These are phyloP conservation scores for Osmanthus fragrans DNA, from an alignment of 257 asterid species.

Conservation along the genomic window DNA sequence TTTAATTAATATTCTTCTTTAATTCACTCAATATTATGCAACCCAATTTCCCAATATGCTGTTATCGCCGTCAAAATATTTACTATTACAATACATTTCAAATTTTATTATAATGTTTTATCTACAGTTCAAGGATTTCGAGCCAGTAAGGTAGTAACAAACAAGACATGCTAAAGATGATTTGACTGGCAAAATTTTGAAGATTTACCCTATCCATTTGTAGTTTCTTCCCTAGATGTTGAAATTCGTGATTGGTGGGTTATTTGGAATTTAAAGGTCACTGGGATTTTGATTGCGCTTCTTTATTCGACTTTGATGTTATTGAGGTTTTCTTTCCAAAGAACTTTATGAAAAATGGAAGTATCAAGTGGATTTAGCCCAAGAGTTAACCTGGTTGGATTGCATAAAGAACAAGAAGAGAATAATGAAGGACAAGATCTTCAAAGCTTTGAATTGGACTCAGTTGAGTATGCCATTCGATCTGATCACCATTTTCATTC, in stretches of 20 bases:
- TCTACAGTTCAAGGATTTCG: no score
- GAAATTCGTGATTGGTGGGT: not conserved
- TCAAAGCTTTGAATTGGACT: slow-evolving; percentile 45
- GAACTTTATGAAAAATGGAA: slow-evolving; percentile 50
- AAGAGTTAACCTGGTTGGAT: slow-evolving; percentile 34
- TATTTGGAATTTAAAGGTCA: slow-evolving; percentile 3
- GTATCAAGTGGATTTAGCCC: slow-evolving; percentile 52
- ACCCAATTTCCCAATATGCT: no score
- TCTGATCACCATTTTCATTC: slow-evolving; percentile 56
- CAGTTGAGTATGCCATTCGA: slow-evolving; percentile 24
- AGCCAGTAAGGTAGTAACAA: no score
- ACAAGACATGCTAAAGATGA: no score
- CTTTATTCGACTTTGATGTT: not conserved
- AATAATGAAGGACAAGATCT: slow-evolving; percentile 35
- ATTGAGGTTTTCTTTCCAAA: not conserved
- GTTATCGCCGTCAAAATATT: no score
- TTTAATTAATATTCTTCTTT: no score
- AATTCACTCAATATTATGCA: no score
- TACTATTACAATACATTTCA: no score
- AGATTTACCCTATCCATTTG: no score
- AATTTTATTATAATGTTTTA: no score
- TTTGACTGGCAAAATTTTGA: no score
- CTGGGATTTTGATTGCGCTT: slow-evolving; percentile 6
- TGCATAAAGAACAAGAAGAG: slow-evolving; percentile 38
- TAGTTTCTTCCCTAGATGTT: no score